A percentile compares a stretch with the other conserved stretches of the same genome.
Evolutionary conservation across 2,329 filamentous ascomycete genomes (phyloP).

Genomic region (Macrophomina phaseolina): DNA sequence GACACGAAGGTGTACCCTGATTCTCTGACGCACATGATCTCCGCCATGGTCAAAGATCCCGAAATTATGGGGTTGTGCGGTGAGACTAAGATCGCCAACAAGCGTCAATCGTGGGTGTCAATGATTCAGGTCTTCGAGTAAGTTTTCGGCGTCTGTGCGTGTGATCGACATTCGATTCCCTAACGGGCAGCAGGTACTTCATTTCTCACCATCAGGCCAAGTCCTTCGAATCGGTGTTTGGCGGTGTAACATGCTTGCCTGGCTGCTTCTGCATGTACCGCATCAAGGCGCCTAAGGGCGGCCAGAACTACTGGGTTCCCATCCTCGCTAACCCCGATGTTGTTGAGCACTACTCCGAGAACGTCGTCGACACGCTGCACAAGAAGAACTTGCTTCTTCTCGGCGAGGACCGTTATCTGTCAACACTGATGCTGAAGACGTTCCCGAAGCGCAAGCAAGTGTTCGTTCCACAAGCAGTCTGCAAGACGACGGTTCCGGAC

Average conservation of each 20-base stretch:
- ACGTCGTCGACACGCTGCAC: slow-evolving; percentile 96
- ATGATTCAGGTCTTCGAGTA: slow-evolving; percentile 98
- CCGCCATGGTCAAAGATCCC: slow-evolving; percentile 98
- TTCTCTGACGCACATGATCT: slow-evolving; percentile 97
- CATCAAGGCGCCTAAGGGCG: slow-evolving; percentile 98
- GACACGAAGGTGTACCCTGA: slow-evolving; percentile 99
- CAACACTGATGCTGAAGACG: slow-evolving; percentile 96
- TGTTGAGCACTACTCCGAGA: slow-evolving; percentile 98
- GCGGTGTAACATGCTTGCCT: slow-evolving; percentile 96
- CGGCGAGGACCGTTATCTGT: slow-evolving; percentile 93
- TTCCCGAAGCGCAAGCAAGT: slow-evolving; percentile 99
- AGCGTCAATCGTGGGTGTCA: slow-evolving; percentile 90
- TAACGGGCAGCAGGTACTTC: slow-evolving; percentile 69
- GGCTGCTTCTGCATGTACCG: slow-evolving; percentile 99
- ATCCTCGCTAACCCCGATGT: slow-evolving; percentile 98
- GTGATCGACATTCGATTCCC: slow-evolving; percentile 33
- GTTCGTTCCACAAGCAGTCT: slow-evolving; percentile 97
- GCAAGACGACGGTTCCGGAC: slow-evolving; percentile 97
- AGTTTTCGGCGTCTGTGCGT: slow-evolving; percentile 34
- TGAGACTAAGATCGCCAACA: slow-evolving; percentile 99
- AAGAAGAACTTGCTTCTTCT: slow-evolving; percentile 94
- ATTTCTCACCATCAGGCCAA: slow-evolving; percentile 97
- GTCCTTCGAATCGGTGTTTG: slow-evolving; percentile 97
- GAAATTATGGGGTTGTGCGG: slow-evolving; percentile 99
- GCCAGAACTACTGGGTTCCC: slow-evolving; percentile 99